Evolutionary conservation across 164 flowering plant species (phyloP).

Genomic region (Litsea cubeba): DNA sequence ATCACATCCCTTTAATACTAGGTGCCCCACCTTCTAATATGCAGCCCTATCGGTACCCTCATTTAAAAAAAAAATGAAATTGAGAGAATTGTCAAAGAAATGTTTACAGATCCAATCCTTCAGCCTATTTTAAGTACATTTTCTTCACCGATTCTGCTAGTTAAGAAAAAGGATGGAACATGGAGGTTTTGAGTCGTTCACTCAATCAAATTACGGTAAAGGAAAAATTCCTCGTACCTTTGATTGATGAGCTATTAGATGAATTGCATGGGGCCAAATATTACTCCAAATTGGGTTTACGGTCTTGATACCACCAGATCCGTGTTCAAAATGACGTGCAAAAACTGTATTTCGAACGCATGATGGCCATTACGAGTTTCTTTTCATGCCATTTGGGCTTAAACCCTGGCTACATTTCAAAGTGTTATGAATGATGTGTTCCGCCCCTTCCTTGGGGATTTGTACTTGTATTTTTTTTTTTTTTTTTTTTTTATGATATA

Average conservation of each 20-base stretch:
- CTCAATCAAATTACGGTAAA: not conserved
- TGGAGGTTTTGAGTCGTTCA: not conserved
- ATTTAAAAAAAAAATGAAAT: not conserved
- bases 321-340: not conserved
- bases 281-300: not conserved
- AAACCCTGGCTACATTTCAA: not conserved
- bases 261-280: not conserved
- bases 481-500: slow-evolving; percentile 11
- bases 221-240: not conserved
- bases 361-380: slow-evolving; percentile 1
- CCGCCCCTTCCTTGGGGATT: not conserved
- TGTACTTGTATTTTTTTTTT: not conserved
- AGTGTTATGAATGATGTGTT: not conserved
- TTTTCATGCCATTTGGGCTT: not conserved
- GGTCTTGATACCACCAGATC: slow-evolving; percentile 3
- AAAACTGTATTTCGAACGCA: slow-evolving; percentile 3
- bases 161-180: not conserved
- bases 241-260: not conserved
- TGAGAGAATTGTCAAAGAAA: not conserved
- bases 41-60: not conserved
- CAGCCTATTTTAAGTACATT: not conserved
- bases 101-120: not conserved
- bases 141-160: slow-evolving; percentile 2
- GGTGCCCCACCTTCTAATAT: not conserved
- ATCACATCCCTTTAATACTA: not conserved